Conservation (phyloP, 805 yeast genomes). For the Jamesozyma lodderae region DNA sequence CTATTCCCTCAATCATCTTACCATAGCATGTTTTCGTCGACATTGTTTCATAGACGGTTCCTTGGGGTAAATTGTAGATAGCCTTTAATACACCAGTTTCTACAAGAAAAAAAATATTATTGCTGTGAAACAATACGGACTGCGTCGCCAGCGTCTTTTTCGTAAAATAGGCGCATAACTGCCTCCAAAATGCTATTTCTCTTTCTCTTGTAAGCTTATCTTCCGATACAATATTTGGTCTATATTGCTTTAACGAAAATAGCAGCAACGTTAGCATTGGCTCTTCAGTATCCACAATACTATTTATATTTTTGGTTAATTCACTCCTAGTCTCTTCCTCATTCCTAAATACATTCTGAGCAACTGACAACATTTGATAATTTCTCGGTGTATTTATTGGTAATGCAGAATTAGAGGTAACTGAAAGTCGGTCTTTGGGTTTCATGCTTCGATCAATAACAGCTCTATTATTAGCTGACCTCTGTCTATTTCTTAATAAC, state of each 20-base stretch:
- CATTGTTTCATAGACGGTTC: constrained; percentile 36
- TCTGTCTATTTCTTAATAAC: constrained; percentile 1
- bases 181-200: constrained; percentile 52
- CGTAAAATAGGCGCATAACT: constrained; percentile 47
- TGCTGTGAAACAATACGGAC: constrained; percentile 30
- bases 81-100: constrained; percentile 48
- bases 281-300: constrained; percentile 8
- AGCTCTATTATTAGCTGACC: not conserved
- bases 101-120: constrained; percentile 42
- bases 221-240: constrained; percentile 21
- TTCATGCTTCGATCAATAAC: not conserved
- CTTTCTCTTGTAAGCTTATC: constrained; percentile 28
- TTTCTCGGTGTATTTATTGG: constrained; percentile 36
- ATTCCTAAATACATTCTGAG: constrained; percentile 27
- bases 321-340: constrained; percentile 22
- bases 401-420: constrained; percentile 5
- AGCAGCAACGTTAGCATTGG: constrained; percentile 25
- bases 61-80: constrained; percentile 41
- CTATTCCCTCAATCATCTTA: constrained; percentile 18
- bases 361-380: constrained; percentile 33
- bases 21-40: constrained; percentile 53
- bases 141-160: constrained; percentile 44
- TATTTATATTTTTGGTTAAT: constrained; percentile 2
- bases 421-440: not conserved
- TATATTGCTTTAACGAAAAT: constrained; percentile 23